phyloP scores from a whole-genome alignment of 2,329 filamentous ascomycete species.

The Fusarium sp. region DNA sequence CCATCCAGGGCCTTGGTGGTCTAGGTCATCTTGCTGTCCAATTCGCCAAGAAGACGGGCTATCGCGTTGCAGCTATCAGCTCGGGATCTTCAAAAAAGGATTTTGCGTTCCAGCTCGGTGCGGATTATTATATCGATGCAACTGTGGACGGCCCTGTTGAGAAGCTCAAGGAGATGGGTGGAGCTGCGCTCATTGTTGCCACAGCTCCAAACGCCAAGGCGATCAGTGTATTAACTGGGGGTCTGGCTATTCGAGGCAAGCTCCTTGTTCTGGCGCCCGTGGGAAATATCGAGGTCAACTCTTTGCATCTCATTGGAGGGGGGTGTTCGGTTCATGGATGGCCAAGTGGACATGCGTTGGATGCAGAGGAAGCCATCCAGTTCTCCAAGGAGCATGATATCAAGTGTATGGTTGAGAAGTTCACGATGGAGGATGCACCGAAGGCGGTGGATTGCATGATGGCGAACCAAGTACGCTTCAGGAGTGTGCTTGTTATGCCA shows the following conservation, averaged over 20 bases:
- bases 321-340: background rate
- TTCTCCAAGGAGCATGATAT: constrained; percentile 1
- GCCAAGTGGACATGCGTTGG: constrained; percentile 3
- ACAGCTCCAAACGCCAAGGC: constrained; percentile 2
- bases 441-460: background rate
- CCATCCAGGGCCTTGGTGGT: constrained; percentile 80
- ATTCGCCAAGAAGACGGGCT: constrained; percentile 83
- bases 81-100: constrained; percentile 75
- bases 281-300: constrained; percentile 2
- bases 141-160: background rate
- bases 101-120: constrained; percentile 69
- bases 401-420: background rate
- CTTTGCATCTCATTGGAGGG: background rate
- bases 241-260: background rate
- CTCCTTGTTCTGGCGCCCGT: background rate
- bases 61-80: constrained; percentile 78
- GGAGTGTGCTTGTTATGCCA: background rate
- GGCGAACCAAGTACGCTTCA: background rate
- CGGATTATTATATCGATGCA: constrained; percentile 55
- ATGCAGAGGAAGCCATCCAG: constrained; percentile 1
- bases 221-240: background rate
- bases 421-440: background rate
- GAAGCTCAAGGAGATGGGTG: background rate
- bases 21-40: constrained; percentile 85
- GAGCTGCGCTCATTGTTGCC: constrained; percentile 1